Conservation (phyloP, 2,329 filamentous ascomycete genomes). For the Aspergillus bombycis region DNA sequence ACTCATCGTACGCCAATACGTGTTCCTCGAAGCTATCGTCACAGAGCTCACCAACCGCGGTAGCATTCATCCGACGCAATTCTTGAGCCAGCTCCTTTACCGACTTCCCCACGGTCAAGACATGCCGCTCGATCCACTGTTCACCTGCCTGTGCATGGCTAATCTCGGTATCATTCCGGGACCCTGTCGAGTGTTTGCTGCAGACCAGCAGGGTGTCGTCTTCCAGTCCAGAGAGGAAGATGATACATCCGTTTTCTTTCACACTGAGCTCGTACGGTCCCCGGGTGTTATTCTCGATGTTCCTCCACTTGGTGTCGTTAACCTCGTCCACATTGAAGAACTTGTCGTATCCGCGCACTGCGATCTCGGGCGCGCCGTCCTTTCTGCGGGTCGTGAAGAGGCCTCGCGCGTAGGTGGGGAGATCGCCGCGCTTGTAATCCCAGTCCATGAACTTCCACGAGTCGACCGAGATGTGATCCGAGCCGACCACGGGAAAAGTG, state of each 20-base stretch:
- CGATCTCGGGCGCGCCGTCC: conserved; percentile 73
- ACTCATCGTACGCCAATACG: conserved; percentile 82
- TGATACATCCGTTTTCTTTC: conserved; percentile 99
- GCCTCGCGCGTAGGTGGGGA: conserved; percentile 91
- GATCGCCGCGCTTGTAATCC: conserved; percentile 86
- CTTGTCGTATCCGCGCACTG: conserved; percentile 91
- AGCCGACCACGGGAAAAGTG: conserved; percentile 71
- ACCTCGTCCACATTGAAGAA: conserved; percentile 96
- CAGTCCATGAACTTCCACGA: conserved; percentile 94
- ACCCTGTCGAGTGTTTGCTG: conserved; percentile 96
- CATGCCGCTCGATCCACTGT: conserved; percentile 76
- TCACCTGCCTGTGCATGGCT: conserved; percentile 89
- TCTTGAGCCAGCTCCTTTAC: conserved; percentile 76
- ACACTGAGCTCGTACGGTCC: conserved; percentile 94
- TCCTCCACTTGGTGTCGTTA: conserved; percentile 76
- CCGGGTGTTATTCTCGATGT: conserved; percentile 73
- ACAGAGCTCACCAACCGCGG: conserved; percentile 92
- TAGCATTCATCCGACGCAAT: conserved; percentile 80
- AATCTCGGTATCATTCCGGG: conserved; percentile 67
- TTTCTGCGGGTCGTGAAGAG: conserved; percentile 81
- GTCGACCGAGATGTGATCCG: conserved; percentile 70
- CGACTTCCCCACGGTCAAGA: conserved; percentile 75
- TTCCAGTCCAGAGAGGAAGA: conserved; percentile 90
- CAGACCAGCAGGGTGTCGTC: conserved; percentile 92
- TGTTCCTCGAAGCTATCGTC: conserved; percentile 97